Base-by-base conservation (phyloP, 257 asterid species). In the Salvia miltiorrhiza region DNA sequence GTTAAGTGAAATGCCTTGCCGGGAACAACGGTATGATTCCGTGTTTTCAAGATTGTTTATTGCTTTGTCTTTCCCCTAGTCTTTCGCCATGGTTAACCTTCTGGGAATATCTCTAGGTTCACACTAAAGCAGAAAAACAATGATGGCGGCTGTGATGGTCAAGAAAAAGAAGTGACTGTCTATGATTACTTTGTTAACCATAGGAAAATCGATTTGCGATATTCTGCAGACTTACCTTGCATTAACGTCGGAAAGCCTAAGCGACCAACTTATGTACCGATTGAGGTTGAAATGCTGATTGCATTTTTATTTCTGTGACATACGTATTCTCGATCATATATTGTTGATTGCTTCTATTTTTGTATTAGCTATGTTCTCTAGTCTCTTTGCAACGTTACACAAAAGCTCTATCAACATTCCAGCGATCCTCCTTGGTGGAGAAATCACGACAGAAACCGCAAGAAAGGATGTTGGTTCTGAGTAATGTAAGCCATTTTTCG, bases 231-330 rank as follows among this genome's bases (percentile, higher is more conserved):
- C 53, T 65, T 90, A 17, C 98, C 98, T 3, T 93, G 98, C 78
- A 82, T 93, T 17, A 88, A 93, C 66, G 97, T 93, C 49, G 98
- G 98, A 23, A 93, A 88, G 66, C 96, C 98, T 0, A 93, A 88
- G 67, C 83, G 95, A 7, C 96, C 98, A 0, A 90, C 95, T 5
- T 93, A 84, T 82, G 77, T 88, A 71, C 98, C 98, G 1, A 26
- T 93, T 47, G 98, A 93, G 95, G 98, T 93, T 71, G 17, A 72
- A 30, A 7, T 65, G 1, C 63, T 39, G 41, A 24, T 43, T 67
- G 6, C 4, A 17, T 4, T 44, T 65, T 6, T 4, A 13, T 67
- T 44, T 53, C 63, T 52, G 10, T 60, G 37, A 41, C 30, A 39
- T 21, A 40, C 20, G 1, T 61, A 6, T 39, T 17, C 17, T 7